Evolutionary conservation across 345 rosid genomes (phyloP).

Genomic region (Erysimum cheiranthoides): DNA sequence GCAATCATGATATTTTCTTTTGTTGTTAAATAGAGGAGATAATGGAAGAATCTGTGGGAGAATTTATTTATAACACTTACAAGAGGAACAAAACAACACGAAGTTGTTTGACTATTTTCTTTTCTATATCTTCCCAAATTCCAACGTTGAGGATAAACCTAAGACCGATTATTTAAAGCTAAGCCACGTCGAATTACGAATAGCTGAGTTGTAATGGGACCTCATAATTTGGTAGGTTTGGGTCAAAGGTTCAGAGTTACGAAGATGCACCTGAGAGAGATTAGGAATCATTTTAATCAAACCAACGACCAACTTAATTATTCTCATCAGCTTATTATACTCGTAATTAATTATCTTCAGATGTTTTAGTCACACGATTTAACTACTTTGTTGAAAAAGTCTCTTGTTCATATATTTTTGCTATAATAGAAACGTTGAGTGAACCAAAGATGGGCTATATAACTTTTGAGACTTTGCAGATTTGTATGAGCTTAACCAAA

Average conservation of each 20-base stretch:
- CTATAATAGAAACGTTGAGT: background rate
- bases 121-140: background rate
- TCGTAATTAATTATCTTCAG: background rate
- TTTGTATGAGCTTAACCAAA: background rate
- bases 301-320: background rate
- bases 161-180: background rate
- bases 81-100: too few relatives aligned
- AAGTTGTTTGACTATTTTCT: too few relatives aligned
- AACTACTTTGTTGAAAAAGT: background rate
- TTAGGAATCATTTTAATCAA: slow-evolving; percentile 11
- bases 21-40: background rate
- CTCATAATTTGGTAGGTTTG: slow-evolving; percentile 1
- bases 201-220: slow-evolving; percentile 22
- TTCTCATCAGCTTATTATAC: background rate
- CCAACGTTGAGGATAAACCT: slow-evolving; percentile 3
- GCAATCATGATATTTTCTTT: background rate
- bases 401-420: background rate
- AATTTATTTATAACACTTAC: too few relatives aligned
- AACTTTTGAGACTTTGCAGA: too few relatives aligned
- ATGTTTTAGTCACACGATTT: background rate
- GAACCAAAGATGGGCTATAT: background rate
- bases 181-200: slow-evolving; percentile 7
- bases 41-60: background rate
- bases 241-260: slow-evolving; percentile 24
- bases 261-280: slow-evolving; percentile 10